Evolutionary conservation across 106 monocot species (phyloP).

Genomic region (Chionographis japonica): DNA sequence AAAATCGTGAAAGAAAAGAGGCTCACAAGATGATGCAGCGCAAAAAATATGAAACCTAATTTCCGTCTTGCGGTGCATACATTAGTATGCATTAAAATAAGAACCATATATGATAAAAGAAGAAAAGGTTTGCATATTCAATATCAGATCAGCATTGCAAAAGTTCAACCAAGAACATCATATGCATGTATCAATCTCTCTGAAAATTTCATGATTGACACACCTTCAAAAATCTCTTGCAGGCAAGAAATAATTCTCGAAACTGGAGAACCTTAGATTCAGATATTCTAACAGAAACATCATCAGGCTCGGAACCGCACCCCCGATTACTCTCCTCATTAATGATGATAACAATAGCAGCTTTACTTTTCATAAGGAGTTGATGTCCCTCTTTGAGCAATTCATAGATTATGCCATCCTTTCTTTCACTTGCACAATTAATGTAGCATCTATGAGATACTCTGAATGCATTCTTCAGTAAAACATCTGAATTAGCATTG

Average conservation of each 20-base stretch:
- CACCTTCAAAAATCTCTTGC: slow-evolving; percentile 35
- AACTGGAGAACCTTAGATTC: slow-evolving; percentile 17
- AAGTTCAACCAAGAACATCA: too few species aligned
- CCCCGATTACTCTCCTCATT: slow-evolving; percentile 9
- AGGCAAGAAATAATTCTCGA: slow-evolving; percentile 25
- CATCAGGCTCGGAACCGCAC: slow-evolving; percentile 4
- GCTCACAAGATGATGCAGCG: too few species aligned
- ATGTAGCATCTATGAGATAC: slow-evolving; percentile 25
- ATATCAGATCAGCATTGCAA: too few species aligned
- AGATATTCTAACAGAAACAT: neutral
- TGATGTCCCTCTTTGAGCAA: slow-evolving; percentile 26
- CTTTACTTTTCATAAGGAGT: slow-evolving; percentile 42
- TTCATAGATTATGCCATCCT: slow-evolving; percentile 18
- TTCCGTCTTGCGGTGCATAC: too few species aligned
- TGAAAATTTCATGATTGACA: neutral
- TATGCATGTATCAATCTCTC: neutral
- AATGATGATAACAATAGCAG: slow-evolving; percentile 39
- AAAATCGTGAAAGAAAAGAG: too few species aligned
- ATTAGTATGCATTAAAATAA: too few species aligned
- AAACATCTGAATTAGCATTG: slow-evolving; percentile 17
- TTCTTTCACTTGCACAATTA: slow-evolving; percentile 14
- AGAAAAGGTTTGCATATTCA: too few species aligned
- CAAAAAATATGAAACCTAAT: too few species aligned
- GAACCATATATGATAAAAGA: too few species aligned
- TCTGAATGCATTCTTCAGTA: slow-evolving; percentile 22